A percentile compares a stretch with the other conserved stretches of the same genome.
Evolutionary conservation across 2,329 filamentous ascomycete genomes (phyloP).

Genomic region (Xylaria sp.): DNA sequence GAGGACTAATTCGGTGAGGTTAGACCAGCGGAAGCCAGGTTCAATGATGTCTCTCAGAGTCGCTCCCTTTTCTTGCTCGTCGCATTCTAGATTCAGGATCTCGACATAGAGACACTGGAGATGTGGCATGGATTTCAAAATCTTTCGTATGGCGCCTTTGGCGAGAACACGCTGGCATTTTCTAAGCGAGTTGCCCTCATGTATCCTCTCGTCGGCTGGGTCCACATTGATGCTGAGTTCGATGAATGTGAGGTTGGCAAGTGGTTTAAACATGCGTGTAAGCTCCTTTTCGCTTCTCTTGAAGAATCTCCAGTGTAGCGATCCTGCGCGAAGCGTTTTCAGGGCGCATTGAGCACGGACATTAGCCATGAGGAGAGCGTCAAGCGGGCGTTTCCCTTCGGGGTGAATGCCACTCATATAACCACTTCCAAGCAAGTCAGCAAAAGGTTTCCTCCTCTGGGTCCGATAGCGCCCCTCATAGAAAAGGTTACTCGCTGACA

Average conservation of each 20-base stretch:
- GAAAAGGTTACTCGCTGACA: constrained; percentile 28
- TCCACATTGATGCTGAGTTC: constrained; percentile 31
- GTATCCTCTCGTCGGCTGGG: constrained; percentile 6
- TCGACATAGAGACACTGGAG: constrained; percentile 34
- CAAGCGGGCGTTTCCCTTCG: constrained; percentile 31
- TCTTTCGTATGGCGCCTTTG: constrained; percentile 32
- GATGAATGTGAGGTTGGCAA: constrained; percentile 33
- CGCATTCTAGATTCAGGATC: constrained; percentile 22
- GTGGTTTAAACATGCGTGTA: constrained; percentile 29
- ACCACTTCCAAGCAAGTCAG: constrained; percentile 8
- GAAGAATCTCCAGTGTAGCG: constrained; percentile 37
- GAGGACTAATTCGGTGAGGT: constrained; percentile 33
- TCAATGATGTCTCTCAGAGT: constrained; percentile 32
- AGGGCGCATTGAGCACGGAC: constrained; percentile 26
- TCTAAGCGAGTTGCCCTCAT: constrained; percentile 13
- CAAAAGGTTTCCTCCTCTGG: constrained; percentile 22
- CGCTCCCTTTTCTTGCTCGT: constrained; percentile 21
- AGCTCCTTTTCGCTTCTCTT: constrained; percentile 25
- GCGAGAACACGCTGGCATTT: constrained; percentile 29
- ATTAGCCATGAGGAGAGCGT: constrained; percentile 35
- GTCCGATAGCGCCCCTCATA: constrained; percentile 8
- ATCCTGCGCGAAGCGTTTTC: constrained; percentile 29
- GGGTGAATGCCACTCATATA: constrained; percentile 19
- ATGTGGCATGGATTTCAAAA: constrained; percentile 33
- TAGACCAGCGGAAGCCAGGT: constrained; percentile 33